phyloP scores from a whole-genome alignment of 2,329 filamentous ascomycete species.

The Diaporthe citri region DNA sequence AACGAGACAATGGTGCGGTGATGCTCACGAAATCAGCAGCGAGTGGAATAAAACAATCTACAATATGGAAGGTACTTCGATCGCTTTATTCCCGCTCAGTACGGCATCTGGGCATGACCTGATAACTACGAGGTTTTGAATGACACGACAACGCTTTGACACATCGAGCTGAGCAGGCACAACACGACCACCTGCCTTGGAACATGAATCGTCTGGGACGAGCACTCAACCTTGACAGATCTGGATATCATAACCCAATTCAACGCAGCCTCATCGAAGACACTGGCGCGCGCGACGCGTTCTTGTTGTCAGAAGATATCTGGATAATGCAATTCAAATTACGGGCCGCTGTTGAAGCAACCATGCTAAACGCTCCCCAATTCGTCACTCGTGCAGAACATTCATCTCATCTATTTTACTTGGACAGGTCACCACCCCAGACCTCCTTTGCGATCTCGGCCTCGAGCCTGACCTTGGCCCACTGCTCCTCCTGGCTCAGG shows the following conservation, averaged over 20 bases:
- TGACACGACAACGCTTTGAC: too few species aligned
- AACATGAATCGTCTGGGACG: background rate
- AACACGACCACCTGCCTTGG: too few species aligned
- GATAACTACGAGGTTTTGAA: too few species aligned
- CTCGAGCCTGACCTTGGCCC: slow-evolving; percentile 67
- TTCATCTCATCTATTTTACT: slow-evolving; percentile 40
- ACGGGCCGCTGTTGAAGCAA: slow-evolving; percentile 35
- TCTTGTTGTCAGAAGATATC: background rate
- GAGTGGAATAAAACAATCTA: too few species aligned
- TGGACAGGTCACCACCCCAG: slow-evolving; percentile 63
- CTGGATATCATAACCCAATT: background rate
- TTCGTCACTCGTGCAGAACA: background rate
- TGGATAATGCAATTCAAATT: background rate
- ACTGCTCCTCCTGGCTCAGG: slow-evolving; percentile 68
- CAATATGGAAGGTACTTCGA: too few species aligned
- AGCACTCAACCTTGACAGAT: background rate
- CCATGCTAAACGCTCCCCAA: slow-evolving; percentile 15
- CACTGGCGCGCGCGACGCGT: background rate
- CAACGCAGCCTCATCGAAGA: background rate
- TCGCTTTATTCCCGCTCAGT: too few species aligned
- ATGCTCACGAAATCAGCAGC: too few species aligned
- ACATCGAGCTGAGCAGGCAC: too few species aligned
- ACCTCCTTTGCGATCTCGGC: slow-evolving; percentile 69
- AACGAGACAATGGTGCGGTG: too few species aligned
- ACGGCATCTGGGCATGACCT: too few species aligned